Evolutionary conservation across 75 land plant species (phyloP).

Genomic region (Adiantum capillusveneris): DNA sequence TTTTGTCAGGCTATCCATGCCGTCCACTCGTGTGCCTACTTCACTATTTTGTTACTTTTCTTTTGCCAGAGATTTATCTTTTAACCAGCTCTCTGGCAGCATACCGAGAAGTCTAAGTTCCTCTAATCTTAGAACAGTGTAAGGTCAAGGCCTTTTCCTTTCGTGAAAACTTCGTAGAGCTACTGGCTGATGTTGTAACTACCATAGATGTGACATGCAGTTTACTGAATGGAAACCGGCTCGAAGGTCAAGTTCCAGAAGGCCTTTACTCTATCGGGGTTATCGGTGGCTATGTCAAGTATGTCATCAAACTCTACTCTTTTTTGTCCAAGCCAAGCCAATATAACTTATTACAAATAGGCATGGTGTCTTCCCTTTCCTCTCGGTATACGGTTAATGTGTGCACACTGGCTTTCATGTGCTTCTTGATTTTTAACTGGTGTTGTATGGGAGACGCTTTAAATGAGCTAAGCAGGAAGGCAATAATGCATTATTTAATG

Average conservation of each 20-base stretch:
- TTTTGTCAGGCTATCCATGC: too few species aligned
- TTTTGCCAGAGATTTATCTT: conserved; percentile 60
- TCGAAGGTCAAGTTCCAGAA: conserved; percentile 85
- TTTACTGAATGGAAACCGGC: conserved; percentile 55
- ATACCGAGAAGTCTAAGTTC: conserved; percentile 79
- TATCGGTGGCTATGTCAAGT: conserved; percentile 90
- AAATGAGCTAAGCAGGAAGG: too few species aligned
- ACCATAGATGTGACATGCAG: conserved; percentile 44
- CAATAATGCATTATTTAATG: too few species aligned
- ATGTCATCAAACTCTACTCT: too few species aligned
- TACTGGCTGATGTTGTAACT: too few species aligned
- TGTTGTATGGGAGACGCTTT: too few species aligned
- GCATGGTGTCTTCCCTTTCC: too few species aligned
- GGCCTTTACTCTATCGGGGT: conserved; percentile 79
- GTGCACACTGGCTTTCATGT: too few species aligned
- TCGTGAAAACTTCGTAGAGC: conserved; percentile 2
- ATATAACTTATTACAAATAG: too few species aligned
- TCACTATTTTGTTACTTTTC: neutral
- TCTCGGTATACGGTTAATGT: too few species aligned
- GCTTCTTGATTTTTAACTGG: too few species aligned
- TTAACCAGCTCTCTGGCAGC: conserved; percentile 55
- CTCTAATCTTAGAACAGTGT: conserved; percentile 59
- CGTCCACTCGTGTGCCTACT: conserved; percentile 16
- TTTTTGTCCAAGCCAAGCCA: too few species aligned
- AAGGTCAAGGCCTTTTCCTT: conserved; percentile 24